These are phyloP conservation scores for Podospora bellae-mahoneyi DNA, from an alignment of 495 filamentous ascomycete genomes.

Conservation along the genomic window DNA sequence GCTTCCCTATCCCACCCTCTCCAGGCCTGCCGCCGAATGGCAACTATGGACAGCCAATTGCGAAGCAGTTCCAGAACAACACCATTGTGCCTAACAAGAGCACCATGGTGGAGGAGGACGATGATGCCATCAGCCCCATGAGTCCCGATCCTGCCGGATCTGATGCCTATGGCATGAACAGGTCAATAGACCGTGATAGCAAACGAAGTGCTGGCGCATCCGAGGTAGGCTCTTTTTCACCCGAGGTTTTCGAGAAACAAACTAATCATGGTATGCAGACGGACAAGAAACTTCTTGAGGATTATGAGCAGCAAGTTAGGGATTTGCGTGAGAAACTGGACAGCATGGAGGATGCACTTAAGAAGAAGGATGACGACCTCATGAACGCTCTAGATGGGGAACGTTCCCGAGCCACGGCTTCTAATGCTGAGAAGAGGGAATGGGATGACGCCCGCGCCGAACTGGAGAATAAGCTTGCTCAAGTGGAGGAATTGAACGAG, in stretches of 20 bases:
- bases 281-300: slow-evolving; percentile 68
- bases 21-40: slow-evolving; percentile 37
- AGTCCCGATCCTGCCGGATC: slow-evolving; percentile 51
- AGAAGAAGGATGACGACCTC: slow-evolving; percentile 50
- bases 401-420: slow-evolving; percentile 39
- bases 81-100: slow-evolving; percentile 97
- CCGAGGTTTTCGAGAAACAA: background rate
- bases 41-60: slow-evolving; percentile 56
- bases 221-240: slow-evolving; percentile 43
- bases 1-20: slow-evolving; percentile 47
- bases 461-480: slow-evolving; percentile 73
- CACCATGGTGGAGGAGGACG: slow-evolving; percentile 96
- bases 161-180: slow-evolving; percentile 63
- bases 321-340: slow-evolving; percentile 71
- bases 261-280: slow-evolving; percentile 37
- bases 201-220: slow-evolving; percentile 54
- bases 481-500: slow-evolving; percentile 73
- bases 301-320: slow-evolving; percentile 73
- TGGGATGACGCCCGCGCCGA: slow-evolving; percentile 70
- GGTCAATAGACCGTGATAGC: slow-evolving; percentile 49
- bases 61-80: slow-evolving; percentile 91
- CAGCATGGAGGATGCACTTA: slow-evolving; percentile 60
- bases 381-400: slow-evolving; percentile 40
- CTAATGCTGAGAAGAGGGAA: slow-evolving; percentile 59
- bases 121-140: slow-evolving; percentile 50